Conservation (phyloP, 1,284 basidiomycete genomes). For the Puccinia hordei region DNA sequence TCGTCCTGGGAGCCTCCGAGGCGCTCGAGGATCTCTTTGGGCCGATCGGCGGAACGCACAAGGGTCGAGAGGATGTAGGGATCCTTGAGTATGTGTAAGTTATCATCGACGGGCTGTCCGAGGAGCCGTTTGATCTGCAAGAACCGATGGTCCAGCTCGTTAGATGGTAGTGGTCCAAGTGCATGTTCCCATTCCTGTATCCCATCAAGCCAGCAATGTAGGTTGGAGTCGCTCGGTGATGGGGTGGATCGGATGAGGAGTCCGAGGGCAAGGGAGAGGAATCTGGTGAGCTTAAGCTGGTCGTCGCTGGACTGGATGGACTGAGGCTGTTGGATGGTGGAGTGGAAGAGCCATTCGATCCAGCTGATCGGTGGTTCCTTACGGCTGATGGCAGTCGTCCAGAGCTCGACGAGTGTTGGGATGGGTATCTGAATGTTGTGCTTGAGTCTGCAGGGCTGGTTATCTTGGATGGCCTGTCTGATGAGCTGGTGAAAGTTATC, state of each 20-base stretch:
- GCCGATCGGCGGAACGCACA: neutral
- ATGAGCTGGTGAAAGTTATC: neutral
- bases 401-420: neutral
- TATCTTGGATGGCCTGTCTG: neutral
- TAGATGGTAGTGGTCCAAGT: neutral
- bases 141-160: neutral
- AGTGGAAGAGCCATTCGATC: neutral
- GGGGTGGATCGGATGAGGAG: neutral
- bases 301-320: neutral
- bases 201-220: neutral
- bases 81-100: neutral
- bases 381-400: neutral
- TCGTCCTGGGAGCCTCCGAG: neutral
- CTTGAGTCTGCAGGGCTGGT: neutral
- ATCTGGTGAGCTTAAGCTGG: neutral
- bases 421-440: neutral
- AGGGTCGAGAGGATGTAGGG: constrained; percentile 1
- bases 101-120: neutral
- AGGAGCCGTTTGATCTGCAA: neutral
- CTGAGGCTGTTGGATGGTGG: neutral
- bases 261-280: neutral
- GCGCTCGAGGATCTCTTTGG: neutral
- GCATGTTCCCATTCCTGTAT: neutral
- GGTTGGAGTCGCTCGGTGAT: neutral
- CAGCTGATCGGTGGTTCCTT: neutral